Base-by-base conservation (phyloP, 805 yeast species). In the Wickerhamomyces sydowiorum region DNA sequence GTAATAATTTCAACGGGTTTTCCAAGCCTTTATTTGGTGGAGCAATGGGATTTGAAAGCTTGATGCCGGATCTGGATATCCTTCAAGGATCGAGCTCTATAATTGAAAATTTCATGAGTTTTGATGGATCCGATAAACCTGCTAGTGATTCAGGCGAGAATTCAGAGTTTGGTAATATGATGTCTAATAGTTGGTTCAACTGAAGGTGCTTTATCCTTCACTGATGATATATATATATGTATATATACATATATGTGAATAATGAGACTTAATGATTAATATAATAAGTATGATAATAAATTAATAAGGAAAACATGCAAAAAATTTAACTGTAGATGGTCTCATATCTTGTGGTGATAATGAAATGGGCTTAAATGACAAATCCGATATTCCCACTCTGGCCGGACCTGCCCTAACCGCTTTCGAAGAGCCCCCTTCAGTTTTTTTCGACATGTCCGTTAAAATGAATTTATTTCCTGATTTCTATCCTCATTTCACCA, bases 161-260 rank as follows among this genome's bases (percentile, higher is more conserved):
- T 14, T 9, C 38, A 37, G 60, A 53, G 28, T 40, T 49, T 14
- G 45, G 47, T 20, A 38, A 32, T 12, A 37, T 54, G 53, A 42
- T 54, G 47, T 41, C 43, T 12, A 52, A 50, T 3, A 48, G 46
- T n/a, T 56, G 60, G 60, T 54, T 54, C 35, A 47, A 37, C 36
- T 52, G 39, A 33, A 14, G n/a, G n/a, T 4, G 12, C 4, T 20
- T 28, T 19, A 21, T 18, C 13, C 4, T 27, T 5, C 5, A 20
- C 15, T 3, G 7, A 21, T 36, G 30, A 22, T 15, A 28, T 28
- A 28, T 28, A 17, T 14, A 27, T 27, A 27, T 8, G 14, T 27
- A 27, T 29, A 29, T 9, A 14, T 14, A 6, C 5, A n/a, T 29
- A 15, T n/a, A 29, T 17, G 19, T 9, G 8, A 27, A 27, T 27